A percentile compares a stretch with the other conserved stretches of the same genome.
Evolutionary conservation across 805 yeast genomes (phyloP).

Genomic region (Yarrowia sp.): DNA sequence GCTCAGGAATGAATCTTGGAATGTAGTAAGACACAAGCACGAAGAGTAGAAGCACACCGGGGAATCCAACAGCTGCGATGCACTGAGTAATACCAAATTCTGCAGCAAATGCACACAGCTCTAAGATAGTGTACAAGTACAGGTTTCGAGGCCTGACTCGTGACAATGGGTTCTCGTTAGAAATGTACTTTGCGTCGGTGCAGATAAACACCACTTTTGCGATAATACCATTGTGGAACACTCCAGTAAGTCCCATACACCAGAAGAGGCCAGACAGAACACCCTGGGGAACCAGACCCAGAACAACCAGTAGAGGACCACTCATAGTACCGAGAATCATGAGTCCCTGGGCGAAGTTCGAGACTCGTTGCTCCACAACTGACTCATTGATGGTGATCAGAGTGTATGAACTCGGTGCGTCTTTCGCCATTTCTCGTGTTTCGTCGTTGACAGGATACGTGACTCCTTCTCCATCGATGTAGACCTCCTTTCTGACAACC

Average conservation of each 20-base stretch:
- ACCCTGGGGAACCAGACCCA: conserved; percentile 87
- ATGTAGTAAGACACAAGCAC: conserved; percentile 64
- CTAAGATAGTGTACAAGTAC: conserved; percentile 52
- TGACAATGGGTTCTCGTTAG: conserved; percentile 38
- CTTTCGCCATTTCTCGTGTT: conserved; percentile 1
- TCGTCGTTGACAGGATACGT: conserved; percentile 25
- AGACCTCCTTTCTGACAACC: conserved; percentile 45
- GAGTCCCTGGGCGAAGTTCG: conserved; percentile 81
- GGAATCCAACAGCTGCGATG: conserved; percentile 90
- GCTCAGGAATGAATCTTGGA: conserved; percentile 57
- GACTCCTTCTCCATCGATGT: conserved; percentile 16
- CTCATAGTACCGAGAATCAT: conserved; percentile 84
- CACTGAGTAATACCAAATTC: conserved; percentile 87
- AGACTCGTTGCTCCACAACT: conserved; percentile 86
- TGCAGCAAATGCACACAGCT: conserved; percentile 64
- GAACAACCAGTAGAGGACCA: conserved; percentile 74
- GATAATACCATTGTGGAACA: conserved; percentile 63
- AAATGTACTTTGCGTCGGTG: conserved; percentile 51
- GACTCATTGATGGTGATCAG: conserved; percentile 39
- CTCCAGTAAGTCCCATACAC: conserved; percentile 84
- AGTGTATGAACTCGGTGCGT: conserved; percentile 8
- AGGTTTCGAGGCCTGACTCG: conserved; percentile 41
- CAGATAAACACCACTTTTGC: conserved; percentile 59
- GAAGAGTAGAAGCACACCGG: conserved; percentile 67
- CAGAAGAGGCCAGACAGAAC: conserved; percentile 89